Evolutionary conservation across 2,329 filamentous ascomycete genomes (phyloP).

Genomic region (Trichoderma oligosporum): DNA sequence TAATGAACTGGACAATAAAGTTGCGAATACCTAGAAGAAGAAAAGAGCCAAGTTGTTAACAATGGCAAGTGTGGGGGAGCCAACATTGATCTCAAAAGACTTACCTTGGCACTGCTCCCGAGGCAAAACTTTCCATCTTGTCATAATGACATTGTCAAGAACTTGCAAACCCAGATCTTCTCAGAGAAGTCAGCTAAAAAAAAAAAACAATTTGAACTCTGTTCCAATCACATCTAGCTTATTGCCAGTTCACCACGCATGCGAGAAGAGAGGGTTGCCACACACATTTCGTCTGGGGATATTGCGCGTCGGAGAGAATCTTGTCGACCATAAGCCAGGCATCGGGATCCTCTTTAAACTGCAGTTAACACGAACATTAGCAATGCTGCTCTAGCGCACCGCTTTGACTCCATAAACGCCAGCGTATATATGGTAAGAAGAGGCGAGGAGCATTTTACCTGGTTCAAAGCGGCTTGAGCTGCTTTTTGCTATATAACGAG

Average conservation of each 20-base stretch:
- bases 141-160: slow-evolving; percentile 97
- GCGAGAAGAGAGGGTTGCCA: slow-evolving; percentile 23
- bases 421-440: neutral
- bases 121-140: slow-evolving; percentile 96
- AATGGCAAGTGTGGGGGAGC: neutral
- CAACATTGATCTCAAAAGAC: slow-evolving; percentile 26
- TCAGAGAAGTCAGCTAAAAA: slow-evolving; percentile 27
- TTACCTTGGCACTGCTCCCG: slow-evolving; percentile 88
- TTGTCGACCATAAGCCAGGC: slow-evolving; percentile 97
- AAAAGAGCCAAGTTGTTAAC: slow-evolving; percentile 30
- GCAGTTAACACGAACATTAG: slow-evolving; percentile 16
- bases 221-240: neutral
- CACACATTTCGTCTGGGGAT: slow-evolving; percentile 94
- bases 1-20: slow-evolving; percentile 98
- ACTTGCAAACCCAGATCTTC: slow-evolving; percentile 90
- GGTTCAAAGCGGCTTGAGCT: slow-evolving; percentile 88
- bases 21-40: slow-evolving; percentile 80
- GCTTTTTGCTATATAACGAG: slow-evolving; percentile 80
- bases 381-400: neutral
- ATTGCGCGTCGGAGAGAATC: slow-evolving; percentile 88
- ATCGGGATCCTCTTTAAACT: slow-evolving; percentile 99
- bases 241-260: neutral
- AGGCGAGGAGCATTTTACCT: slow-evolving; percentile 56
- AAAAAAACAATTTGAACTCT: neutral
- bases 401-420: neutral